phyloP scores from a whole-genome alignment of 2,329 filamentous ascomycete genomes.

The Arthrobotrys entomopaga region DNA sequence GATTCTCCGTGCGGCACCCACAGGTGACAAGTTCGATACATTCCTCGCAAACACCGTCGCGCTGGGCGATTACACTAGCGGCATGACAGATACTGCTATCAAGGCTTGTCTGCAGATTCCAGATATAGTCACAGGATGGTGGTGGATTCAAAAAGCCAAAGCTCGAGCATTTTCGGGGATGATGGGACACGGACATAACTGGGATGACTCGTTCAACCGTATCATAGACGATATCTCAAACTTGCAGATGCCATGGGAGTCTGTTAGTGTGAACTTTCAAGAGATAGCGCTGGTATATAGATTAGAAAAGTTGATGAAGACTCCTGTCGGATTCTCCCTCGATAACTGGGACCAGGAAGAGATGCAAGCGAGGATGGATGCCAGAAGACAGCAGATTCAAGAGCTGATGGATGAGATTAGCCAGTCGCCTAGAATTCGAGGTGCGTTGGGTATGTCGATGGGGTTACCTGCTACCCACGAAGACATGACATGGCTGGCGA shows the following conservation, averaged over 20 bases:
- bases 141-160: conserved; percentile 48
- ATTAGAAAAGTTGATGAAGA: conserved; percentile 38
- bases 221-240: conserved; percentile 40
- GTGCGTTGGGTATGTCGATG: conserved; percentile 34
- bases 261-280: conserved; percentile 13
- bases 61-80: conserved; percentile 1
- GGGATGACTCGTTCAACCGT: conserved; percentile 36
- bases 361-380: conserved; percentile 21
- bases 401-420: conserved; percentile 32
- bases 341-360: conserved; percentile 44
- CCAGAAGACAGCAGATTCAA: conserved; percentile 5
- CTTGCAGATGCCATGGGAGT: conserved; percentile 42
- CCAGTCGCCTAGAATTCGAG: conserved; percentile 25
- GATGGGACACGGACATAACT: conserved; percentile 34
- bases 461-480: conserved; percentile 46
- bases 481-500: conserved; percentile 48
- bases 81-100: conserved; percentile 13
- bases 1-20: conserved; percentile 34
- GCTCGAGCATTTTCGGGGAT: conserved; percentile 43
- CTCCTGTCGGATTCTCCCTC: conserved; percentile 39
- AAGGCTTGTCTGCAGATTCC: conserved; percentile 42
- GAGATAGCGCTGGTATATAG: conserved; percentile 35
- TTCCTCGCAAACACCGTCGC: conserved; percentile 36
- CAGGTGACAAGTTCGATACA: conserved; percentile 34
- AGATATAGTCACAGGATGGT: conserved; percentile 36